phyloP scores from a whole-genome alignment of 345 rosid species.

The Acer yangbiense region DNA sequence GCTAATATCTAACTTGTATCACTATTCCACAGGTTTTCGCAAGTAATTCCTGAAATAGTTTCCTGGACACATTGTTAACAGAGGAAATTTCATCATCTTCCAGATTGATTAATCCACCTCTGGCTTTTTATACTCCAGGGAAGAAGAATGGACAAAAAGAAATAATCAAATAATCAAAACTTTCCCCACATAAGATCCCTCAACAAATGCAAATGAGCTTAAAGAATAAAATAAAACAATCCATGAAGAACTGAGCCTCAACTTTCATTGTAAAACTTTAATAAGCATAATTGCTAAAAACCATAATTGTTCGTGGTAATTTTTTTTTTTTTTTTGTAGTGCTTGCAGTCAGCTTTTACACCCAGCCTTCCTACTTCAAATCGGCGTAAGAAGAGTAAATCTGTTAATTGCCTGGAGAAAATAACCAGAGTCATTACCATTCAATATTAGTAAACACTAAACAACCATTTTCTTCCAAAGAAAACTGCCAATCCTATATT shows the following conservation, averaged over 20 bases:
- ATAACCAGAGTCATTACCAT: background rate
- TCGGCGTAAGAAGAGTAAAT: background rate
- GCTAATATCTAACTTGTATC: no score
- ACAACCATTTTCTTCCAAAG: background rate
- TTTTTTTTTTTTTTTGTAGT: background rate
- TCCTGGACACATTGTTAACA: no score
- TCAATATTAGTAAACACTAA: background rate
- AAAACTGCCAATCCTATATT: background rate
- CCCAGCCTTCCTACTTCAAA: background rate
- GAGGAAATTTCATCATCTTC: background rate
- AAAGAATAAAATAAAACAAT: background rate
- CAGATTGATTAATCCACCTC: background rate
- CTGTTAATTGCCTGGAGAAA: background rate
- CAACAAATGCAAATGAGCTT: background rate
- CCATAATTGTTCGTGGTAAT: background rate
- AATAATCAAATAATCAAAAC: background rate
- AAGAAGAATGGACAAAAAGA: background rate
- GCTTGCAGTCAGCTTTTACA: background rate
- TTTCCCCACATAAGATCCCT: background rate
- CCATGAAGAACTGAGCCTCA: background rate
- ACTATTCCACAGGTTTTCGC: no score
- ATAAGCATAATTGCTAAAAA: background rate
- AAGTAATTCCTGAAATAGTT: no score
- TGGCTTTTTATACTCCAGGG: background rate
- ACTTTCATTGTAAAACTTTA: background rate